Percentiles rank a stretch among this genome's conserved stretches.
Conservation (phyloP, 495 filamentous ascomycete species). For the Talaromyces stipitatus region DNA sequence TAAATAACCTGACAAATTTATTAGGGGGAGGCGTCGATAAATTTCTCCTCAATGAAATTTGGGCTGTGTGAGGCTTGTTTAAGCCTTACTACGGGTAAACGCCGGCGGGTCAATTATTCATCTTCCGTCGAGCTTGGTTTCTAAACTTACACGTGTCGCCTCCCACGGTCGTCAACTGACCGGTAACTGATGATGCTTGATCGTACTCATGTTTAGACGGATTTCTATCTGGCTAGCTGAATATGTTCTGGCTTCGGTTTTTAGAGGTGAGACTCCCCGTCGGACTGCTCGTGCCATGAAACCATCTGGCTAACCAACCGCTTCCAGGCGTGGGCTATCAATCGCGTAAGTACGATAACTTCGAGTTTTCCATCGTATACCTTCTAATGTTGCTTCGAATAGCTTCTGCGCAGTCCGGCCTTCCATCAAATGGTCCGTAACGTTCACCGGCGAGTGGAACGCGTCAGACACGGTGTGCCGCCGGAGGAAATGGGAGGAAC, state of each 20-base stretch:
- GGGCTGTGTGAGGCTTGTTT: neutral
- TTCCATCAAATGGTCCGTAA: conserved; percentile 53
- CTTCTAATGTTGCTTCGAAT: conserved; percentile 3
- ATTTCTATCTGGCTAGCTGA: neutral
- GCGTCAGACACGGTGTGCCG: conserved; percentile 45
- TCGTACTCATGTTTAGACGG: neutral
- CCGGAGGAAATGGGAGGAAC: conserved; percentile 52
- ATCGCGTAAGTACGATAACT: conserved; percentile 23
- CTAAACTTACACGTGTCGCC: neutral
- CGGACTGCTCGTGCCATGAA: too few relatives aligned
- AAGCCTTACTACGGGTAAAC: neutral
- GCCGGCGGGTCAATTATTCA: neutral
- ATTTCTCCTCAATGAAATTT: neutral
- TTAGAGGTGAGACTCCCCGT: conserved; percentile 2
- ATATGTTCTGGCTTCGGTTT: conserved; percentile 1
- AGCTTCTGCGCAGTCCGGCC: conserved; percentile 53
- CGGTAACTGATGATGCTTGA: neutral
- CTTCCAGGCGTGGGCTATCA: conserved; percentile 32
- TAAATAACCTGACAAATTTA: neutral
- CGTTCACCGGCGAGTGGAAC: conserved; percentile 47
- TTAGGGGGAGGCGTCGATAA: neutral
- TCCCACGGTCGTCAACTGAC: neutral
- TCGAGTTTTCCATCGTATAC: neutral
- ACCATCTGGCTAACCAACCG: neutral
- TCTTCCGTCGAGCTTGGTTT: neutral